Evolutionary conservation across 164 flowering plant species (phyloP), one percentile per base, ranked within the genome.

Genomic region (Vitis riparia): DNA sequence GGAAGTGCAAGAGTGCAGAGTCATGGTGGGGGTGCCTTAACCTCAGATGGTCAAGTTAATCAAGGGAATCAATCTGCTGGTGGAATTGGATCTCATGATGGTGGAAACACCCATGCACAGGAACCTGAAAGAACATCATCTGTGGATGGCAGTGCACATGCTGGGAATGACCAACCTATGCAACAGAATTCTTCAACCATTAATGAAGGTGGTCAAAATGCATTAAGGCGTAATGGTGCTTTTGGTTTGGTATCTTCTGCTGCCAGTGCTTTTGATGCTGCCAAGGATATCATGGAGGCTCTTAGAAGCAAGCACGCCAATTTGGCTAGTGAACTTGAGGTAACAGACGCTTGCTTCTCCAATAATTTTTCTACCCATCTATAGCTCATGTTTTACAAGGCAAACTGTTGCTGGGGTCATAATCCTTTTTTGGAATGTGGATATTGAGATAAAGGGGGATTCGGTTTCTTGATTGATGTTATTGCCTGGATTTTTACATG

Each of bases 321-420:
- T 84, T 81, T 96, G 84, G 99, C 99, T 68, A 73, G 93, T 77
- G 99, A 96, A 82, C 99, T 96, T 76, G 99, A 96, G 98, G 99
- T 93, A 6, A 32, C 44, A 32, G 44, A 32, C 5, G 44, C 7
- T 32, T 32, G 7, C 44, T 32, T 32, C 44, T 32, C 44, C 44
- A 6, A 32, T 32, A 32, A 32, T 6, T 12, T 59, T 29, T 9
- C 4, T 1, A 1, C 12, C 50, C 44, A 19, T 51, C 5, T 37
- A 6, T 37, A 44, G 15, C 19, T 37, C 17, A 3, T 11, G 63
- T 62, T 62, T 6, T 44, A 30, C 56, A 14, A 53, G 56, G n/a
- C 56, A 13, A 53, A 13, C 56, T 11, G 67, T 14, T 66, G 58
- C 69, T 58, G 13, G 68, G 17, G 2, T 32, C 8, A 29, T 55